phyloP scores from a whole-genome alignment of 768 basidiomycete species.

The Gelatoporia subvermispora region DNA sequence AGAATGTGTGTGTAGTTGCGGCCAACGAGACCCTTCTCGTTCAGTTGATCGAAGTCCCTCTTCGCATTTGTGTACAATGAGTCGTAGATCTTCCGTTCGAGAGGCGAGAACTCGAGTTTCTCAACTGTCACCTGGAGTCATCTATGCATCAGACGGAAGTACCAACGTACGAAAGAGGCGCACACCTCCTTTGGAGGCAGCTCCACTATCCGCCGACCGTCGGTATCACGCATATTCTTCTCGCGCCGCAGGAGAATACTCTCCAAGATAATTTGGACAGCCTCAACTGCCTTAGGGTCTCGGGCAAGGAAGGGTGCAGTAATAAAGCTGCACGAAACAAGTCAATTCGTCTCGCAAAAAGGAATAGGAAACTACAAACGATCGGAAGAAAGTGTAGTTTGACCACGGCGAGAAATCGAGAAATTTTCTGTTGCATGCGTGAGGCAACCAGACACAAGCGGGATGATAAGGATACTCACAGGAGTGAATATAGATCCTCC shows the following conservation, averaged over 20 bases:
- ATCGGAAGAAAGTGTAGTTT: constrained; percentile 83
- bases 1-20: constrained; percentile 86
- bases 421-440: constrained; percentile 56
- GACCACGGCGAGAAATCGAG: constrained; percentile 79
- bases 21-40: constrained; percentile 70
- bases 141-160: neutral
- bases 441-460: neutral
- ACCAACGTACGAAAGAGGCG: too few species aligned
- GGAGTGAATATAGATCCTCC: constrained; percentile 85
- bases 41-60: constrained; percentile 71
- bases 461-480: constrained; percentile 33
- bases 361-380: constrained; percentile 39
- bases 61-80: constrained; percentile 80
- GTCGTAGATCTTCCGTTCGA: constrained; percentile 87
- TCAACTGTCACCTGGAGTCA: constrained; percentile 55
- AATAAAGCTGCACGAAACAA: constrained; percentile 57
- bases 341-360: neutral
- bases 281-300: constrained; percentile 89
- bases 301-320: constrained; percentile 87
- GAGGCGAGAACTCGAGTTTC: constrained; percentile 69
- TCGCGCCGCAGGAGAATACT: constrained; percentile 84
- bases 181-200: constrained; percentile 79
- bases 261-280: constrained; percentile 92
- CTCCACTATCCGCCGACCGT: constrained; percentile 85
- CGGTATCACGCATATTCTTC: constrained; percentile 84